Evolutionary conservation across 1,284 basidiomycete genomes (phyloP), one percentile per base, ranked within the genome.

Genomic region (Cryptococcus sp.): DNA sequence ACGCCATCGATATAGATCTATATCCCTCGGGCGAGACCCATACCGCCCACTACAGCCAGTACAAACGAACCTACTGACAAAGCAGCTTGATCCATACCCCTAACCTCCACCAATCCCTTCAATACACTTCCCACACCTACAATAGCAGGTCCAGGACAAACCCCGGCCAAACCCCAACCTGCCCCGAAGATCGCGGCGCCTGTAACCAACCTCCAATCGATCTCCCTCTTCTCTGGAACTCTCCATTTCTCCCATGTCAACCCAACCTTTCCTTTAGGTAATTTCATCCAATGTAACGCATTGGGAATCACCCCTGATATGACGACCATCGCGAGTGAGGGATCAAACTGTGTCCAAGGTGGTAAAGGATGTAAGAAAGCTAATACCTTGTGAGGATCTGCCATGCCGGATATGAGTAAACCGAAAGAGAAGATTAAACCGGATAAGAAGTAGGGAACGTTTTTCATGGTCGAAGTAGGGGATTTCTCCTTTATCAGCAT

Each of bases 121-220:
- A 53, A 36, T 38, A 49, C 32, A 10, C 38, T 44, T 10, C 52
- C 50, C 11, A 65, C 43, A 14, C 58, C 57, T 4, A 67, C 67
- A 5, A 76, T 37, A 0, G 63, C 71, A 1, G 76, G 76, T 11
- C 74, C 71, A 8, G 74, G 85, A 67, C 86, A 88, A 41, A 86
- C 76, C 30, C 86, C 86, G 45, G 78, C 76, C 42, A 84, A 64
- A 1, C 83, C 86, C 86, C 86, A 88, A 2, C 86, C 86, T 14
- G 83, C 61, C 44, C 86, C 86, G 68, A 88, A 88, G 33, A 84
- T 61, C 14, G 79, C 78, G 2, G 83, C 78, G 14, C 86, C 86
- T 37, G 68, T 49, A 11, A 87, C 45, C 33, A 88, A 77, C 52
- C 71, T 79, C 49, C 62, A 59, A 64, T 86, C 82, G 23, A 87